Evolutionary conservation across 257 asterid species (phyloP).

Genomic region (Marsdenia floribunda): DNA sequence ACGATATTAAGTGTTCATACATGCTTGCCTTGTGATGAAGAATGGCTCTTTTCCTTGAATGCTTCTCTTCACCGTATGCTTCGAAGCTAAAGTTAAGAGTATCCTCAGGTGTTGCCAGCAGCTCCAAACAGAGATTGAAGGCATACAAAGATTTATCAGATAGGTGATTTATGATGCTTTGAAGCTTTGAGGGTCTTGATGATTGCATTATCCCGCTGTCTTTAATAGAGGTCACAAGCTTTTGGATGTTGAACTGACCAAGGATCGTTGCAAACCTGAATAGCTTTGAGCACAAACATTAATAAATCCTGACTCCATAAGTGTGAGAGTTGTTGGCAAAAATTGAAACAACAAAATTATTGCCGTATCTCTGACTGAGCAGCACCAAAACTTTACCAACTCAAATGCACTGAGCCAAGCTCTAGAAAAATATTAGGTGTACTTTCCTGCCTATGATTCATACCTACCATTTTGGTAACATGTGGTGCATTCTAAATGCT

Average conservation of each 20-base stretch:
- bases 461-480: neutral
- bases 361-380: neutral
- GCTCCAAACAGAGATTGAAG: constrained; percentile 58
- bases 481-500: neutral
- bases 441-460: neutral
- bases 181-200: constrained; percentile 36
- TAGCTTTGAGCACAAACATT: constrained; percentile 12
- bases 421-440: neutral
- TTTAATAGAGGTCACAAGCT: constrained; percentile 40
- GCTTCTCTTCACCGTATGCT: constrained; percentile 31
- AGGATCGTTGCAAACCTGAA: constrained; percentile 61
- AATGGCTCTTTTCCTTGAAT: constrained; percentile 57
- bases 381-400: neutral
- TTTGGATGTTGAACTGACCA: constrained; percentile 69
- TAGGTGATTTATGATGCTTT: constrained; percentile 38
- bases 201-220: constrained; percentile 24
- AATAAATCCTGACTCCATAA: constrained; percentile 9
- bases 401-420: neutral
- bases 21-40: constrained; percentile 86
- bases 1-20: constrained; percentile 18
- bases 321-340: neutral
- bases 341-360: neutral
- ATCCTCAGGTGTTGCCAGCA: constrained; percentile 63
- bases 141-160: constrained; percentile 52
- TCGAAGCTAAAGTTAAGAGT: constrained; percentile 46